Conservation (phyloP, 176 grass and related monocot species). For the Rhynchospora tenuis region DNA sequence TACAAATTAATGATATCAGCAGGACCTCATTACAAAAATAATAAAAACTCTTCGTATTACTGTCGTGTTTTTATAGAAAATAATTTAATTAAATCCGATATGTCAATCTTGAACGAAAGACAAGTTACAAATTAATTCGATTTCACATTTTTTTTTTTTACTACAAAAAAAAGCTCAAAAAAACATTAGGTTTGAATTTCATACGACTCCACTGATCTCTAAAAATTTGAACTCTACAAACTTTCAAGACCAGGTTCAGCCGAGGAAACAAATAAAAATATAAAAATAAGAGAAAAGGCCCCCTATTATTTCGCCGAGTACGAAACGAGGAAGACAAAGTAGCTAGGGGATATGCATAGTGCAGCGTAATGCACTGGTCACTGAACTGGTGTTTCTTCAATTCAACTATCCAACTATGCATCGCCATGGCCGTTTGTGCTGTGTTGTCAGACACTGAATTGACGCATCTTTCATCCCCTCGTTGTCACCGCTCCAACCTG, state of each 20-base stretch:
- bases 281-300: background rate
- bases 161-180: no score
- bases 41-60: no score
- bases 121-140: background rate
- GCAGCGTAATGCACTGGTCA: background rate
- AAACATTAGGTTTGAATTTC: no score
- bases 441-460: slow-evolving; percentile 14
- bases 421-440: background rate
- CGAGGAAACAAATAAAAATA: background rate
- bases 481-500: background rate
- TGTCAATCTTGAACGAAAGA: background rate
- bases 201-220: no score
- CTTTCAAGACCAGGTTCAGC: background rate
- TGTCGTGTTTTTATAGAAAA: no score
- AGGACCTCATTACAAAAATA: no score
- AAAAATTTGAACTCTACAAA: no score
- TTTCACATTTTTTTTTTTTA: no score
- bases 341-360: background rate
- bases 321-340: slow-evolving; percentile 13
- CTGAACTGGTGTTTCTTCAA: background rate
- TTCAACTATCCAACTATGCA: background rate
- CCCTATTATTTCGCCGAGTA: slow-evolving; percentile 25
- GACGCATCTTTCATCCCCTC: slow-evolving; percentile 12
- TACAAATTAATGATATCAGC: background rate
- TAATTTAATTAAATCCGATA: no score